A percentile compares a stretch with the other conserved stretches of the same genome.
Conservation (phyloP, 169 alveolate genomes). For the Amoebophrya sp. region DNA sequence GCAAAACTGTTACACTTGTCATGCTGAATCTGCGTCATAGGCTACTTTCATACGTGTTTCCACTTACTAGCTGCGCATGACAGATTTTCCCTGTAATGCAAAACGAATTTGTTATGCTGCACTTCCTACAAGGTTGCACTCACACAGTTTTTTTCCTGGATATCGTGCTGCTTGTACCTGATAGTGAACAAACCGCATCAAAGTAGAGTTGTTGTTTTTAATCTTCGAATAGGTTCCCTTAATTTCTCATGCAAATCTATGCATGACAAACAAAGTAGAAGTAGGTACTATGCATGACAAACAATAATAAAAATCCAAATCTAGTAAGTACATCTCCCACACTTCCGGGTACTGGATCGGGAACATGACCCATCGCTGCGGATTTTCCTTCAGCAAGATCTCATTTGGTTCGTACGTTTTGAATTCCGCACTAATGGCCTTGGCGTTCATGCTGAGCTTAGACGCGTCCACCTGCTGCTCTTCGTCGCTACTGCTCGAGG, state of each 20-base stretch:
- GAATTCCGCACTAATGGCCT: neutral
- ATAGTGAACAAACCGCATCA: neutral
- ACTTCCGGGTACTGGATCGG: constrained; percentile 36
- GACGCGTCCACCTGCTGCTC: too few relatives aligned
- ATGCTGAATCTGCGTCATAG: too few relatives aligned
- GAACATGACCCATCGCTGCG: constrained; percentile 46
- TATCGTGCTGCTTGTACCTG: constrained; percentile 94
- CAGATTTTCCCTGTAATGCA: too few relatives aligned
- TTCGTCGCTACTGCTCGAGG: too few relatives aligned
- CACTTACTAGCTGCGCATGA: too few relatives aligned
- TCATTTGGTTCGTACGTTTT: constrained; percentile 35
- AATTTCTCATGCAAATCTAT: neutral
- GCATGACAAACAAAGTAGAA: neutral
- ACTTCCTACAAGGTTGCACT: too few relatives aligned
- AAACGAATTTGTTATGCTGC: too few relatives aligned
- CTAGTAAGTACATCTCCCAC: constrained; percentile 36
- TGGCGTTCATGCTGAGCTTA: too few relatives aligned
- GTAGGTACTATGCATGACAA: neutral
- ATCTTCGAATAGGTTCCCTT: neutral
- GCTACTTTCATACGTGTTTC: too few relatives aligned
- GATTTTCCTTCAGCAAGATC: constrained; percentile 43
- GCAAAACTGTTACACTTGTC: too few relatives aligned
- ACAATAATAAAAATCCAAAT: neutral
- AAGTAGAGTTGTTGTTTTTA: neutral
- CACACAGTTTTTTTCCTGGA: too few relatives aligned